Evolutionary conservation across 805 yeast species (phyloP).

Genomic region (Wickerhamomyces chambardii): DNA sequence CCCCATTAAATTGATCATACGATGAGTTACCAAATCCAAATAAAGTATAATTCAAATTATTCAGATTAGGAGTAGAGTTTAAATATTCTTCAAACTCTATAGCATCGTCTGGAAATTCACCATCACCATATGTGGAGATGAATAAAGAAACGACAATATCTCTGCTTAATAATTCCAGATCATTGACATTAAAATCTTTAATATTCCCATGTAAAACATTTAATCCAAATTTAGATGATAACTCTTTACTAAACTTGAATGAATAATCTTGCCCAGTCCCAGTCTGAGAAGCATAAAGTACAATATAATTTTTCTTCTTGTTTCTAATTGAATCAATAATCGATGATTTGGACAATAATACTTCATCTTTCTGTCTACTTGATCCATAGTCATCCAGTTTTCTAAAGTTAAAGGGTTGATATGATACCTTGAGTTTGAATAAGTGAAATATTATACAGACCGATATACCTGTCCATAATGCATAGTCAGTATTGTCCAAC

Average conservation of each 20-base stretch:
- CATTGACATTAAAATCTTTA: slow-evolving; percentile 77
- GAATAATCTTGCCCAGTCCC: slow-evolving; percentile 96
- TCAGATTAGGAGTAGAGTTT: slow-evolving; percentile 40
- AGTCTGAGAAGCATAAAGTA: slow-evolving; percentile 89
- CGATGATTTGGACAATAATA: slow-evolving; percentile 33
- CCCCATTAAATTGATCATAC: slow-evolving; percentile 83
- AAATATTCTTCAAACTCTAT: slow-evolving; percentile 65
- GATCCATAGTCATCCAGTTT: no score
- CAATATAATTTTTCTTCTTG: slow-evolving; percentile 62
- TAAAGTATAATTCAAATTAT: slow-evolving; percentile 55
- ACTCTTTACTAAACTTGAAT: slow-evolving; percentile 73
- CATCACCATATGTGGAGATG: slow-evolving; percentile 95
- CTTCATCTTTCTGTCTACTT: slow-evolving; percentile 4
- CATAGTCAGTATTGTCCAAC: slow-evolving; percentile 56
- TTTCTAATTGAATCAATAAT: slow-evolving; percentile 40
- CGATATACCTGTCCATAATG: slow-evolving; percentile 50
- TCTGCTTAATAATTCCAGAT: slow-evolving; percentile 65
- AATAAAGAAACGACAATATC: slow-evolving; percentile 63
- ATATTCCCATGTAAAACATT: slow-evolving; percentile 55
- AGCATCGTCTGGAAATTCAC: slow-evolving; percentile 96
- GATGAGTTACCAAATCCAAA: slow-evolving; percentile 95
- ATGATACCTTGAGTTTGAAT: slow-evolving; percentile 45
- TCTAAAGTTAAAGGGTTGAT: slow-evolving; percentile 15
- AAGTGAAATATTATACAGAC: slow-evolving; percentile 50
- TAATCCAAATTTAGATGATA: slow-evolving; percentile 65